Conservation (phyloP, 164 flowering plant genomes). For the Platanus orientalis region DNA sequence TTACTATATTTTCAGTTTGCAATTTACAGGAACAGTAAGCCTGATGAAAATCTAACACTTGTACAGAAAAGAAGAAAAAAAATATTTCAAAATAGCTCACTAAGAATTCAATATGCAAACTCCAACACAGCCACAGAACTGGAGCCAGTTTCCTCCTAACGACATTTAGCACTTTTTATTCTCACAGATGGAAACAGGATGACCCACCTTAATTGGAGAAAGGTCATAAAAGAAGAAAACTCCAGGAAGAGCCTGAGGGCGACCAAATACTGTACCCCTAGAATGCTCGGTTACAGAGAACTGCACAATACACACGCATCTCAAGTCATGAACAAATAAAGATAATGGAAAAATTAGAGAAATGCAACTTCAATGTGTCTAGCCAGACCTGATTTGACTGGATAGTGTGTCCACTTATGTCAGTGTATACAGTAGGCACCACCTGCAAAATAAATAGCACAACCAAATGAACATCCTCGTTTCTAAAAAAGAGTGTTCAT, state of each 20-base stretch:
- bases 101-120: no score
- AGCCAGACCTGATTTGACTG: constrained; percentile 79
- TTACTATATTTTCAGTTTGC: no score
- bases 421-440: constrained; percentile 76
- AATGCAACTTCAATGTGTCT: not conserved
- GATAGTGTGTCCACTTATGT: constrained; percentile 55
- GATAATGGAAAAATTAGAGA: no score
- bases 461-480: not conserved
- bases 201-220: constrained; percentile 77
- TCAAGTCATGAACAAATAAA: constrained; percentile 5
- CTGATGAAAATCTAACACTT: no score
- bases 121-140: no score
- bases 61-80: no score
- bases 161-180: no score
- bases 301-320: constrained; percentile 36
- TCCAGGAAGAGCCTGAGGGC: constrained; percentile 64
- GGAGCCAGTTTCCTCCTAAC: no score
- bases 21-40: no score
- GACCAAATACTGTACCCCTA: constrained; percentile 49
- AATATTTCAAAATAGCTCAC: no score
- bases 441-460: constrained; percentile 42
- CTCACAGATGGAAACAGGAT: not conserved
- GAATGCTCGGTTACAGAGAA: constrained; percentile 91
- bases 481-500: not conserved
- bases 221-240: constrained; percentile 90